phyloP scores from a whole-genome alignment of 768 basidiomycete genomes.

The Trametes elegans region DNA sequence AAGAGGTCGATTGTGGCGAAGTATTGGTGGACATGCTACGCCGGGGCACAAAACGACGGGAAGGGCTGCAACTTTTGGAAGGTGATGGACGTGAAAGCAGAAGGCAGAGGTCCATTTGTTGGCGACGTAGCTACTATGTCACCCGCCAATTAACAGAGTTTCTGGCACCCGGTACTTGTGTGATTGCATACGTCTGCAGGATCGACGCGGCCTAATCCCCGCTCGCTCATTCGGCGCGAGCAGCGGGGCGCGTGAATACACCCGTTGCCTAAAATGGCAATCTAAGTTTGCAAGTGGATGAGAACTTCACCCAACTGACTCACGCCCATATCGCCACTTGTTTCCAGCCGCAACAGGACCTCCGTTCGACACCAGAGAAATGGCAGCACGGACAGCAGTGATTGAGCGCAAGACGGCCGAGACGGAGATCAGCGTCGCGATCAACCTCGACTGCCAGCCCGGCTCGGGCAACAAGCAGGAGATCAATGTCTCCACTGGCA shows the following conservation, averaged over 20 bases:
- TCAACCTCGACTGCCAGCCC: slow-evolving; percentile 80
- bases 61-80: slow-evolving; percentile 79
- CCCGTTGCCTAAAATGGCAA: slow-evolving; percentile 8
- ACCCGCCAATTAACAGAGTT: neutral
- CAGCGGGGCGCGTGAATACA: neutral
- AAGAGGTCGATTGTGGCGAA: slow-evolving; percentile 38
- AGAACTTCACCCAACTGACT: slow-evolving; percentile 13
- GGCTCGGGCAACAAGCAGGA: slow-evolving; percentile 59
- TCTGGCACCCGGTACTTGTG: neutral
- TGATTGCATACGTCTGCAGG: too few relatives aligned
- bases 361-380: slow-evolving; percentile 1
- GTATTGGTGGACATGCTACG: slow-evolving; percentile 84
- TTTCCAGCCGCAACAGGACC: too few relatives aligned
- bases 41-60: slow-evolving; percentile 80
- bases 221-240: neutral
- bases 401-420: slow-evolving; percentile 87
- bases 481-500: slow-evolving; percentile 89
- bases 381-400: slow-evolving; percentile 58
- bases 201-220: neutral
- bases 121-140: slow-evolving; percentile 17
- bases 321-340: slow-evolving; percentile 5
- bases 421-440: slow-evolving; percentile 79
- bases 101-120: slow-evolving; percentile 57
- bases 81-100: slow-evolving; percentile 64
- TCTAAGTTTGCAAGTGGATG: slow-evolving; percentile 9